phyloP scores from a whole-genome alignment of 2,329 filamentous ascomycete species.

The Colletotrichum trifolii region DNA sequence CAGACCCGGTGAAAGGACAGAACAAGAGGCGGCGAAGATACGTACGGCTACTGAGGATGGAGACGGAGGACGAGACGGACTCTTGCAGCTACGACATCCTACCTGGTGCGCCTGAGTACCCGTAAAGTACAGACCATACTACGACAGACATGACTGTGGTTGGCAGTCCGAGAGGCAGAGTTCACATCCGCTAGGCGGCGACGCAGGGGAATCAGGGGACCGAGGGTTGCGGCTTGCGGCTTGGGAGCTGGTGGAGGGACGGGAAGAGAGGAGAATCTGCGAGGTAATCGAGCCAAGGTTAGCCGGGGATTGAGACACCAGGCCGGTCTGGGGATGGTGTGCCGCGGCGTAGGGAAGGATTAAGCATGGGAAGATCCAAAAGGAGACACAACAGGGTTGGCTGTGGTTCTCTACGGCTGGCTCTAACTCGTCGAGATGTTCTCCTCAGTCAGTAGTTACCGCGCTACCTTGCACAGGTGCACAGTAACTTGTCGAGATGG shows the following conservation, averaged over 20 bases:
- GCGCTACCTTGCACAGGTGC: too few species aligned
- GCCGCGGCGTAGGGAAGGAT: constrained; percentile 14
- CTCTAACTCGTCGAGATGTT: too few species aligned
- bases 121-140: constrained; percentile 7
- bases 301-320: constrained; percentile 13
- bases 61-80: neutral
- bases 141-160: neutral
- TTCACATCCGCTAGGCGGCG: too few species aligned
- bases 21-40: neutral
- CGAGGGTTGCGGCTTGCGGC: neutral
- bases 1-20: neutral
- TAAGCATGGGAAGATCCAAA: constrained; percentile 20
- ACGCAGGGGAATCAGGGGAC: constrained; percentile 8
- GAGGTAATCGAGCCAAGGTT: constrained; percentile 31
- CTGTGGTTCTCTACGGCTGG: too few species aligned
- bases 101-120: neutral
- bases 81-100: too few species aligned
- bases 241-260: constrained; percentile 29
- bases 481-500: too few species aligned
- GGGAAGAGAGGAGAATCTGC: constrained; percentile 31
- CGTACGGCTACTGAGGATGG: neutral
- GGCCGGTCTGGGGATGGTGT: neutral
- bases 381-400: neutral
- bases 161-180: neutral
- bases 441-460: too few species aligned